Evolutionary conservation across 2,329 filamentous ascomycete genomes (phyloP), one percentile per base, ranked within the genome.

Genomic region (Colletotrichum lentis): DNA sequence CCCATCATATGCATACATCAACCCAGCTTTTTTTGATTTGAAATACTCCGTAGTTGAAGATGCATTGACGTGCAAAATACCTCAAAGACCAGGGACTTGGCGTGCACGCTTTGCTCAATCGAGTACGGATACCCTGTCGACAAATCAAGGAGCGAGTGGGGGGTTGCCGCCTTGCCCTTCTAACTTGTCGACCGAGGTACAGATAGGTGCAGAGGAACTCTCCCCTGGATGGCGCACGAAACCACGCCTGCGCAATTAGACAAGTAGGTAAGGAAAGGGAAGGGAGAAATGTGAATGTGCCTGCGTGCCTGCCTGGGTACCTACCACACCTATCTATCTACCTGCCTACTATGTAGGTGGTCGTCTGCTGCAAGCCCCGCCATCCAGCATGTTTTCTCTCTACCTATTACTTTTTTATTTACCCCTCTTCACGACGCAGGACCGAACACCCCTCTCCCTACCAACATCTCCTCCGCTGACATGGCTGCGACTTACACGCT

Each of bases 361-460:
- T 41, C 24, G 27, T 35, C 44, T 67, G 44, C 62, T 60, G 65
- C 43, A 50, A 58, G 55, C 66, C 66, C 66, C 66, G 55, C 66
- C 55, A 60, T 66, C 56, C 56, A 41, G 43, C 62, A 66, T 66
- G 50, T 66, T 66, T 56, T 41, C 66, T 66, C 62, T 69, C 62
- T 66, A 66, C 62, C 39, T 68, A 55, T 39, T 55, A 60, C 61
- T 60, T 60, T 10, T 35, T 24, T 24, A 24, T 35, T 68, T 65
- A 69, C 62, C 66, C 66, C 66, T 66, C 66, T 27, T 54, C 24
- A 35, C 44, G n/a, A 56, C 35, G 31, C 7, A 35, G 41, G 54
- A 60, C 41, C 35, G 53, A 62, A 58, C 22, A 24, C 52, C 58
- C 22, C 22, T 20, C 5, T 31, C 53, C 27, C 27, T 2, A 35